phyloP scores from a whole-genome alignment of 2,329 filamentous ascomycete genomes.

The Nectriaceae sp. region DNA sequence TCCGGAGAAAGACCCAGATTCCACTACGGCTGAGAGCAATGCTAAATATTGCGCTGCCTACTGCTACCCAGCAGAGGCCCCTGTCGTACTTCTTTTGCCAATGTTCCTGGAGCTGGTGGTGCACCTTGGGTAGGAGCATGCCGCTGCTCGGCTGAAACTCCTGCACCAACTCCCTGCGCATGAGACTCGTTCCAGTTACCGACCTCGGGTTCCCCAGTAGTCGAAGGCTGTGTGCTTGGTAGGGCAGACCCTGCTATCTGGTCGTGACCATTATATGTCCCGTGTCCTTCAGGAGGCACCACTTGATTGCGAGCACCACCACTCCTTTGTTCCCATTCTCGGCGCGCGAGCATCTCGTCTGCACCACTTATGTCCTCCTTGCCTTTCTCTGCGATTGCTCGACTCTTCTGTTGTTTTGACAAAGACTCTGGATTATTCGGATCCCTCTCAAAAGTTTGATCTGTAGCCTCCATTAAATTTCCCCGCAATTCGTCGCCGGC shows the following conservation, averaged over 20 bases:
- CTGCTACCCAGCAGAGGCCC: not conserved
- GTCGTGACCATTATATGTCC: too few relatives aligned
- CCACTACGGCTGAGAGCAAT: not conserved
- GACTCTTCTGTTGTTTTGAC: constrained; percentile 8
- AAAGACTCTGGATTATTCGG: constrained; percentile 11
- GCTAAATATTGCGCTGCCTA: not conserved
- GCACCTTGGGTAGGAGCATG: not conserved
- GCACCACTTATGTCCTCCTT: constrained; percentile 17
- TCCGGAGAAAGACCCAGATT: too few relatives aligned
- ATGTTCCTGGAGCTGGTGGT: not conserved
- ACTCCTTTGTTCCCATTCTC: constrained; percentile 20
- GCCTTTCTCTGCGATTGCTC: constrained; percentile 16
- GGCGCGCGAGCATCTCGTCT: constrained; percentile 21
- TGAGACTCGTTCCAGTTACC: too few relatives aligned
- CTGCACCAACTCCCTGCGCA: too few relatives aligned
- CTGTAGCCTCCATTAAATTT: constrained; percentile 19
- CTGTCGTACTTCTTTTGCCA: not conserved
- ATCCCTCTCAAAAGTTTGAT: constrained; percentile 21
- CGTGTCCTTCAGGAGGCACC: too few relatives aligned
- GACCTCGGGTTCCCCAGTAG: too few relatives aligned
- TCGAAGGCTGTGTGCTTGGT: too few relatives aligned
- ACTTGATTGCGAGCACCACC: too few relatives aligned
- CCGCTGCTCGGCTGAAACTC: not conserved
- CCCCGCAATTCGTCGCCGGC: constrained; percentile 25
- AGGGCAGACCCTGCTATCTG: too few relatives aligned